These are phyloP conservation scores for Fusarium palustre DNA, from an alignment of 2,329 filamentous ascomycete species.

Conservation along the genomic window DNA sequence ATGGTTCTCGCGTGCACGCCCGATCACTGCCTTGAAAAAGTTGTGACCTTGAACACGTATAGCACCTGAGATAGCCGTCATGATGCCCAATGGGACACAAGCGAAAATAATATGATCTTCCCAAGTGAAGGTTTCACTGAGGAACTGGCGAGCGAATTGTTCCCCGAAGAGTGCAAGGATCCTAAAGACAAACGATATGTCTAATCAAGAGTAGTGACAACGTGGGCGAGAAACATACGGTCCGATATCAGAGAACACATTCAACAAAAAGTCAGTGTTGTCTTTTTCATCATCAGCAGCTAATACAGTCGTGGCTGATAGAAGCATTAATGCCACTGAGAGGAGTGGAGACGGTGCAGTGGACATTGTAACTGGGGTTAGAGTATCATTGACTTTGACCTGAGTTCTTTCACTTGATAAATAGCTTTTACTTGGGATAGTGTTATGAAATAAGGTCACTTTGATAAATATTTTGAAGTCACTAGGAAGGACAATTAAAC, in stretches of 20 bases:
- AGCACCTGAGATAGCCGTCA: neutral
- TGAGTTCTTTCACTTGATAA: accelerated
- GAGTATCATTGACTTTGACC: neutral
- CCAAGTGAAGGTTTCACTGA: neutral
- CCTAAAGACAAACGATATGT: accelerated
- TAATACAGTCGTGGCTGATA: accelerated
- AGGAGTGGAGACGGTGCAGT: neutral
- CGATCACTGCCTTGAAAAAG: accelerated
- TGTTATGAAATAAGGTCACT: neutral
- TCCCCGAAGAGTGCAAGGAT: neutral
- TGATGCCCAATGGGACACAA: neutral
- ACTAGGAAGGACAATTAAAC: neutral
- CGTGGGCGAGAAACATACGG: neutral
- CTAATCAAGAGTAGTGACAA: neutral
- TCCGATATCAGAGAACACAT: neutral
- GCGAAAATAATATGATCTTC: neutral
- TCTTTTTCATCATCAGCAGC: neutral
- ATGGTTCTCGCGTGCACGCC: neutral
- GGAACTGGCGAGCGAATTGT: neutral
- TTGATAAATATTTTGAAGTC: neutral
- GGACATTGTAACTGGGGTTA: accelerated
- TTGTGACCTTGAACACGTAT: accelerated
- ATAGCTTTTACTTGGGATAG: neutral
- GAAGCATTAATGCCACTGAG: neutral
- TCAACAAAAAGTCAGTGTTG: neutral